Base-by-base conservation (phyloP, 257 asterid species). In the Buddleja alternifolia region DNA sequence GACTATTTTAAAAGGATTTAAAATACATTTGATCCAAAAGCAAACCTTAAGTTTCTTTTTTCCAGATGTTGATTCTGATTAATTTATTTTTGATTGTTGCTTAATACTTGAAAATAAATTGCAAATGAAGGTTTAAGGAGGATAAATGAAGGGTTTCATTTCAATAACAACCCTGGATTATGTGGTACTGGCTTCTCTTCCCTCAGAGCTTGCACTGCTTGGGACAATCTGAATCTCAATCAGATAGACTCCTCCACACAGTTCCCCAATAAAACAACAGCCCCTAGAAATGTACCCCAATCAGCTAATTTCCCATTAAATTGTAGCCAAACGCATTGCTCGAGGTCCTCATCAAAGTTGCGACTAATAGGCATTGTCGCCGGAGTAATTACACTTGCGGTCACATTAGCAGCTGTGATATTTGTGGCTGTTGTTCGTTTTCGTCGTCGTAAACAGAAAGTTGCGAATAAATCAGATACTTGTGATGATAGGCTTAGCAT, bases 111-210 rank as follows among this genome's bases (percentile, higher is more conserved):
- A 37, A 61, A n/a, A 47, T 64, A 63, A 17, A 42, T 74, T 20
- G 10, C 32, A 65, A 29, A 59, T 86, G 88, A 79, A 94, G 99
- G 75, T 63, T 76, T 94, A 60, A 70, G 46, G 78, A 86, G 79
- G 59, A 44, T 91, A 71, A 81, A 77, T 21, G 88, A 73, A 44
- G 85, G 83, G 15, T 87, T 94, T 67, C 81, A 53, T 60, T 79
- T 44, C 36, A 85, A 64, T 29, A 83, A 85, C 68, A 94, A 92
- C 67, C 85, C 92, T 36, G 97, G 89, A 62, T 67, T 94, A 61
- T 94, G 98, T 77, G 99, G 97, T 24, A 39, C 71, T 63, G 98
- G 92, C 17, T 76, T 91, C 61, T 6, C 95, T 61, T 72, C 92
- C 21, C 60, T 94, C 41, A 81, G 99, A 81, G 77, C 48, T 36